Evolutionary conservation across 345 rosid genomes (phyloP), one percentile per base, ranked within the genome.

Genomic region (Moricandia arvensis): DNA sequence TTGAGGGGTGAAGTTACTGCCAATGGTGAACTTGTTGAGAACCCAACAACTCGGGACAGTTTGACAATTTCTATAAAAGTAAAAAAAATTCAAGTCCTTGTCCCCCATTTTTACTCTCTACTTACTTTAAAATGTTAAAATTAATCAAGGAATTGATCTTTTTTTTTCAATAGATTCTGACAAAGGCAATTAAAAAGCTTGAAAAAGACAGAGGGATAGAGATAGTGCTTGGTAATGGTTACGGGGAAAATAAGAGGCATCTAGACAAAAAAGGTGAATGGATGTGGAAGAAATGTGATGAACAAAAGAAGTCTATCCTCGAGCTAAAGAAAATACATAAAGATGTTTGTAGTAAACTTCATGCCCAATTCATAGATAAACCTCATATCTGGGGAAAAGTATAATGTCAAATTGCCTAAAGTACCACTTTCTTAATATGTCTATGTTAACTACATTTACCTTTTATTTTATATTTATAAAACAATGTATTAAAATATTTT

Each of bases 1-100:
- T 13, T 43, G 49, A 43, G 11, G 16, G 49, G 11, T 13, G 13
- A 43, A 43, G 49, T 4, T 4, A 43, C 49, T 12, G 16, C 49
- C 49, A 13, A 13, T 13, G 49, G 49, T 33, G 45, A 38, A 38
- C n/a, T 38, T 38, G n/a, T 38, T 37, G 8, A 33, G 37, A 33
- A 33, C n/a, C 47, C 9, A 17, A 59, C 58, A 49, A 49, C 27
- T 21, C 61, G 13, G 4, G 51, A 72, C 51, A 62, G 5, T 8
- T 13, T 61, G 51, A 35, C 5, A 33, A 62, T 0, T 1, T 62
- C 34, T 49, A 72, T 47, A 72, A 51, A 72, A 34, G 75, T 72
- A 72, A 47, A 13, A 17, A 15, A n/a, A 49, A 15, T 16, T 49
- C 21, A 15, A 49, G 10, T 7, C 9, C 55, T 15, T 49, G 37